phyloP scores from a whole-genome alignment of 176 grass and related monocot species.

The Avena atlantica region DNA sequence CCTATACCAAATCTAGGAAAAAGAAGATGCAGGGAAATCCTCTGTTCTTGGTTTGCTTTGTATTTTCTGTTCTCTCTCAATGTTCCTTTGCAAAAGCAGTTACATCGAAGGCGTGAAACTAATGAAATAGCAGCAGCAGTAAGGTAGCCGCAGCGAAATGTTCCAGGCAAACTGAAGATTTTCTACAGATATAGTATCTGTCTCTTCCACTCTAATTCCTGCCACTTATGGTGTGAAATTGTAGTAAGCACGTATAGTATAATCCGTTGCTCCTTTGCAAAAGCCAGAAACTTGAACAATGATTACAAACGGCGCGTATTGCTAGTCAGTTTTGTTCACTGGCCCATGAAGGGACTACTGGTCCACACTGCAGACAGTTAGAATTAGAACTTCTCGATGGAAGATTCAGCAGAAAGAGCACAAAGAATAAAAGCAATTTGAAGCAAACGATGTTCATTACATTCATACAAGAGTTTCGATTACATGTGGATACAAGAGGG shows the following conservation, averaged over 20 bases:
- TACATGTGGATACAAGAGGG: not conserved
- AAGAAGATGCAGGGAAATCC: no score
- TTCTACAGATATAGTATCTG: not conserved
- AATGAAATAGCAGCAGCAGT: no score
- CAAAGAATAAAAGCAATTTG: not conserved
- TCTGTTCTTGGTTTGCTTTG: no score
- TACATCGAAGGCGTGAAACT: no score
- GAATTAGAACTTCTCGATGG: no score
- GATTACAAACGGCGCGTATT: no score
- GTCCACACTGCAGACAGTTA: no score
- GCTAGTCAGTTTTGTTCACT: no score
- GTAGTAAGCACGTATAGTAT: not conserved
- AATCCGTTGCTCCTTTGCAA: not conserved
- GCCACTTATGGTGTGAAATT: not conserved
- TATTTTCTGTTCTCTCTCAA: no score
- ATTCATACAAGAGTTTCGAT: not conserved
- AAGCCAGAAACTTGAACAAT: not conserved
- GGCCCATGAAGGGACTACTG: no score
- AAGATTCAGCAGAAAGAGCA: not conserved
- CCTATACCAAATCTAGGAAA: no score
- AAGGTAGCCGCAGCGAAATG: not conserved
- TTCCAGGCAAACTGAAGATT: not conserved
- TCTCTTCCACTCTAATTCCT: not conserved
- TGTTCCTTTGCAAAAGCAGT: no score
- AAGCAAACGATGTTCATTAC: not conserved